Base-by-base conservation (phyloP, 306 rosid genomes). In the Crotalaria pallida region DNA sequence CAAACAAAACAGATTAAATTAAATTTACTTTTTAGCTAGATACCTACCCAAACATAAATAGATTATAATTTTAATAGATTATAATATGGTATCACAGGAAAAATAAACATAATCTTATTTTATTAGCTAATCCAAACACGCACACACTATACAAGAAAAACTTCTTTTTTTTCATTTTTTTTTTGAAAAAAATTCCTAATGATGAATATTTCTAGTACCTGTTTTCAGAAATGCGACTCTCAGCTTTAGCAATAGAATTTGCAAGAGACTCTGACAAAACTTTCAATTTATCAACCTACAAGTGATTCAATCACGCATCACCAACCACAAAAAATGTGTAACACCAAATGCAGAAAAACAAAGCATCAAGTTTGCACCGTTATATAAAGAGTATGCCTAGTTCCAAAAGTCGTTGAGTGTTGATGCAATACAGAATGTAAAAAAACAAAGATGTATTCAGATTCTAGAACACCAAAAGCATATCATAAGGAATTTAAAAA, bases 251-350 rank as follows among this genome's bases (percentile, higher is more conserved):
- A 29, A 88, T 53, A 75, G 98, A 93, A 80, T 93, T 93, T 57
- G 83, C 86, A 64, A 90, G 96, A 82, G 96, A 93, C 82, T 93
- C 96, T 10, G 82, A 82, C 78, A 93, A 82, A 66, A 93, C n/a
- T 80, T 79, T 90, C 76, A 93, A 79, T 78, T 93, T 93, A 29
- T 93, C 89, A 43, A 90, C 83, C 98, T 93, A 93, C 62, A 79
- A 72, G 36, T 21, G 56, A 79, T 67, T 52, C 67, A 52, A 34
- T 68, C 71, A 71, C 51, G 27, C 62, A 64, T 61, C 65, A 15
- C 58, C 65, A 73, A 56, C 56, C 24, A 71, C 58, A 43, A 33
- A 53, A 34, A 18, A 18, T 8, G 10, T 12, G 23, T 40, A 61
- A 60, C 26, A 40, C 16, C 22, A 43, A 33, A 33, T 58, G 45